Evolutionary conservation across 176 grass and related monocot species (phyloP), one percentile per base, ranked within the genome.

Genomic region (Aegilops umbellulata): DNA sequence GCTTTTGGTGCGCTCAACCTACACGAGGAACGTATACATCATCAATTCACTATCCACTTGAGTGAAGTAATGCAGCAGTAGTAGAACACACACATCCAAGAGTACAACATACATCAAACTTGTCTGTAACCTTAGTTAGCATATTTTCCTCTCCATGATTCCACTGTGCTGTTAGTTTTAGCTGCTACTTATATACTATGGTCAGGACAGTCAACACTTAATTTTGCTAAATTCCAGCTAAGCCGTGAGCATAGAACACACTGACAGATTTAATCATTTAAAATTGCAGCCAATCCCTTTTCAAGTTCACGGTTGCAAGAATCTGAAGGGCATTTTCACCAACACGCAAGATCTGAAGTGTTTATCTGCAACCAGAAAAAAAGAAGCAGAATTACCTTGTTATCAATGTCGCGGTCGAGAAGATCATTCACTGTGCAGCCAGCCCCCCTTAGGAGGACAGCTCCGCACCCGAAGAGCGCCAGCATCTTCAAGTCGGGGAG

Each of bases 361-460:
- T 24, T 24, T 7, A 19, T 51, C 16, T 41, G 39, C 15, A 60
- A 12, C 7, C 19, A 83, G 11, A 11, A 4, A 24, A 20, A 47
- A 24, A 4, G 15, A 14, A 14, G 10, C 3, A 14, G 60, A 77
- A 36, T 47, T 22, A 92, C 95, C 92, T 94, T 97, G 31, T 89
- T 89, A 82, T 97, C 95, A 58, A 97, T 93, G 84, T 95, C 91
- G 0, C 91, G 87, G 47, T 95, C 93, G 7, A 97, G 87, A 81
- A 97, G 93, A 77, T 97, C 93, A 80, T 97, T 97, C 30, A 95
- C 87, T 3, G 95, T 97, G 83, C 95, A 95, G 58, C 93, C 93
- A 76, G 91, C 95, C 3, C 95, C 95, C 70, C 95, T 90, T 20
- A 95, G 91, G 26, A 97, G 89, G 57, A 95, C 82, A 62, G 93